phyloP scores from a whole-genome alignment of 352 stramenopile species.

The Pythium aristosporum region DNA sequence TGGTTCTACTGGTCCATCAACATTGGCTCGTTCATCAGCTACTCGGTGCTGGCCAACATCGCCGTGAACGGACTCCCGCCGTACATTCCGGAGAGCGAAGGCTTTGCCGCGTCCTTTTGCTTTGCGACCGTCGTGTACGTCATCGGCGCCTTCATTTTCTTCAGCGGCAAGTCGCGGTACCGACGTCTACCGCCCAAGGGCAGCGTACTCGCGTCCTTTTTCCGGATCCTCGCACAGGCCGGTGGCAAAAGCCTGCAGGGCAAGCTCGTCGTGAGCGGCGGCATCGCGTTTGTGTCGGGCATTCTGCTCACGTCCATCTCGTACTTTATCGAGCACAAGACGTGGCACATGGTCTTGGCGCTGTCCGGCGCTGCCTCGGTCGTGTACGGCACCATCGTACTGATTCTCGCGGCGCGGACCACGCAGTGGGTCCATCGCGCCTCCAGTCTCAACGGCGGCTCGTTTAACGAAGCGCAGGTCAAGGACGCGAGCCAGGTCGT shows the following conservation, averaged over 20 bases:
- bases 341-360: conserved; percentile 59
- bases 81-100: conserved; percentile 79
- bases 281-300: conserved; percentile 62
- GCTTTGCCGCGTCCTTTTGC: conserved; percentile 89
- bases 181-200: conserved; percentile 72
- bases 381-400: conserved; percentile 67
- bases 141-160: conserved; percentile 76
- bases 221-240: conserved; percentile 34
- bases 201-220: conserved; percentile 65
- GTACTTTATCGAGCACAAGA: conserved; percentile 71
- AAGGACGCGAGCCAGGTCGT: conserved; percentile 78
- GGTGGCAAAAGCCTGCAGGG: conserved; percentile 33
- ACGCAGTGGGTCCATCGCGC: conserved; percentile 66
- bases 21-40: conserved; percentile 89
- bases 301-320: conserved; percentile 78
- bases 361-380: conserved; percentile 50
- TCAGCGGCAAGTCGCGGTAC: conserved; percentile 60
- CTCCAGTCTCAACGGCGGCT: conserved; percentile 47
- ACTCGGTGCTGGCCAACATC: conserved; percentile 88
- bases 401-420: conserved; percentile 57
- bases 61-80: conserved; percentile 88
- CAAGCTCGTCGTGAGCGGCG: conserved; percentile 74
- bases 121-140: conserved; percentile 81
- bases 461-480: conserved; percentile 55
- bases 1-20: conserved; percentile 95